phyloP scores from a whole-genome alignment of 257 asterid species.

The Verbena officinalis region DNA sequence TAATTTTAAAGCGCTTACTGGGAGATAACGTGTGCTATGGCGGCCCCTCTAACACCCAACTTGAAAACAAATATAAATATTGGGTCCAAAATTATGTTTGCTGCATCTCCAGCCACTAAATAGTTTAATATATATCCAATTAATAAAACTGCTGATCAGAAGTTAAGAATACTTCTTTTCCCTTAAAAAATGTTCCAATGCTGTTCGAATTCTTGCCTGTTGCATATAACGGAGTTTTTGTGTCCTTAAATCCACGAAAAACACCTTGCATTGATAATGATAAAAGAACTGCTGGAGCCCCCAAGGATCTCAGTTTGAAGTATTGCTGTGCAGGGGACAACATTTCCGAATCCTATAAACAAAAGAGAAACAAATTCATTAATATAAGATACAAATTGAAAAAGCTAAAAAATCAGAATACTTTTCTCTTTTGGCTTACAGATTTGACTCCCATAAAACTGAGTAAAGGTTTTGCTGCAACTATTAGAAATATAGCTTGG shows the following conservation, averaged over 20 bases:
- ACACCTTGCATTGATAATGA: slow-evolving; percentile 88
- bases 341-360: slow-evolving; percentile 58
- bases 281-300: slow-evolving; percentile 80
- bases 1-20: slow-evolving; percentile 57
- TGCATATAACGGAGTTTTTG: slow-evolving; percentile 74
- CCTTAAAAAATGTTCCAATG: not conserved
- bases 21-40: slow-evolving; percentile 74
- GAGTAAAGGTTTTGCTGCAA: slow-evolving; percentile 59
- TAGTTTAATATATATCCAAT: not conserved
- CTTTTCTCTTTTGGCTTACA: slow-evolving; percentile 37
- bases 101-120: slow-evolving; percentile 65
- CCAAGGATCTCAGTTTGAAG: slow-evolving; percentile 66
- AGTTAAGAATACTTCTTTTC: not conserved
- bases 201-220: slow-evolving; percentile 46
- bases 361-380: not conserved
- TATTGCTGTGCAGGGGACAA: slow-evolving; percentile 60
- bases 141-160: not conserved
- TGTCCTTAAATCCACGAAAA: slow-evolving; percentile 79
- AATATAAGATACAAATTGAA: no score
- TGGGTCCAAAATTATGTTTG: slow-evolving; percentile 68
- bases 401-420: no score
- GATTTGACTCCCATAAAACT: slow-evolving; percentile 75
- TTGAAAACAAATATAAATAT: slow-evolving; percentile 57
- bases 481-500: slow-evolving; percentile 58
- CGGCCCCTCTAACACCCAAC: slow-evolving; percentile 77